Evolutionary conservation across 164 flowering plant genomes (phyloP).

Genomic region (Chimonanthus salicifolius): DNA sequence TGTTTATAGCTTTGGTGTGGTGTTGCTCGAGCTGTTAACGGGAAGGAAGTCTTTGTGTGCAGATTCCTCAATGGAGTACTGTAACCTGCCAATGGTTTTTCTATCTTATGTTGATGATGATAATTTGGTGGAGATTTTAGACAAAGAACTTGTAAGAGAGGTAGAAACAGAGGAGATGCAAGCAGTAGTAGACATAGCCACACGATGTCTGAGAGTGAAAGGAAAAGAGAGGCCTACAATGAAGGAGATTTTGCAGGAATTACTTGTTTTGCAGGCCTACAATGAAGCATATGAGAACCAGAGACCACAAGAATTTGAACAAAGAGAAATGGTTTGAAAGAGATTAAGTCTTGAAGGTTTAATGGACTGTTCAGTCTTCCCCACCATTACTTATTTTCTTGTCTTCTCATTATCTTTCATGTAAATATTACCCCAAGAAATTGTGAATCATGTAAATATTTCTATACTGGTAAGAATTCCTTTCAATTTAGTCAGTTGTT

Average conservation of each 20-base stretch:
- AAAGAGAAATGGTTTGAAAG: too few relatives aligned
- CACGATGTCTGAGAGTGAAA: constrained; percentile 6
- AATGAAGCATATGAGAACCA: too few relatives aligned
- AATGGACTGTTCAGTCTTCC: too few relatives aligned
- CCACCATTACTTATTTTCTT: too few relatives aligned
- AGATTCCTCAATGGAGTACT: constrained; percentile 2
- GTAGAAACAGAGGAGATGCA: not conserved
- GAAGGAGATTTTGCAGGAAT: constrained; percentile 14
- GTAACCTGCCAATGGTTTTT: constrained; percentile 21
- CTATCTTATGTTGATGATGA: constrained; percentile 12
- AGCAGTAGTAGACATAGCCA: constrained; percentile 10
- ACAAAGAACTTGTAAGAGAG: constrained; percentile 1
- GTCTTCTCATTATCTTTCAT: too few relatives aligned
- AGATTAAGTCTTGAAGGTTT: too few relatives aligned
- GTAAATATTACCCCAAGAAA: too few relatives aligned
- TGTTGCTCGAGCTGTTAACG: constrained; percentile 30
- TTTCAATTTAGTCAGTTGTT: too few relatives aligned
- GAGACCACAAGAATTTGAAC: too few relatives aligned
- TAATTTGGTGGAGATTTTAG: constrained; percentile 3
- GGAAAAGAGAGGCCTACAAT: constrained; percentile 16
- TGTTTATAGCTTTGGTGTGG: constrained; percentile 41
- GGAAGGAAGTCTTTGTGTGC: constrained; percentile 17
- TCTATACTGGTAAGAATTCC: too few relatives aligned
- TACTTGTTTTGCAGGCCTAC: not conserved
- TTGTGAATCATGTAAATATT: too few relatives aligned